Evolutionary conservation across 2,329 filamentous ascomycete species (phyloP), one percentile per base, ranked within the genome.

Genomic region (Bipolaris victoriae): DNA sequence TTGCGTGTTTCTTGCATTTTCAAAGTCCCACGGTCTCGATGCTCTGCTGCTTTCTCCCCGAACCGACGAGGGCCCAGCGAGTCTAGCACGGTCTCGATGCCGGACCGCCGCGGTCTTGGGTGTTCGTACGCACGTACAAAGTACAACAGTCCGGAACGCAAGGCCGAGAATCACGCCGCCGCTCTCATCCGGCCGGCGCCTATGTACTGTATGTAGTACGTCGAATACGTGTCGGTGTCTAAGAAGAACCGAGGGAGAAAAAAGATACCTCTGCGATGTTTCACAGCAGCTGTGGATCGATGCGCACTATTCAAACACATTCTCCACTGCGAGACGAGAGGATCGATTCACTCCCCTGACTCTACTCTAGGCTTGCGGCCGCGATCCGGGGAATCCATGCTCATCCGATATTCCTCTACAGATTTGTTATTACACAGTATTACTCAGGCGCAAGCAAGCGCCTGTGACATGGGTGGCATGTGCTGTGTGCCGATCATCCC

Each of bases 341-440:
- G n/a, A n/a, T 43, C 13, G 20, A 31, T 31, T 31, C 1, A 13
- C 29, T 10, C 29, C 29, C 29, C 10, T 31, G 29, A 13, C 29
- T 31, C 10, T 31, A 2, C 29, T 31, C 2, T 29, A 51, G 54
- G 55, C 47, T 47, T 52, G 29, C 29, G 44, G 29, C 44, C 18
- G 20, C 24, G 49, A 58, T 29, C 47, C 43, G 50, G 58, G 48
- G 50, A 53, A 57, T 13, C 51, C 46, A 35, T 37, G 51, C 37
- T 26, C 20, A n/a, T n/a, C 18, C 37, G 31, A 26, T 47, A 26
- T 3, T 46, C 35, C 11, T 43, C 13, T 10, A 35, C 20, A 13
- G 18, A 18, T 11, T 48, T 39, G 15, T 45, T 9, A 26, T 22
- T 9, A 31, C 26, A 13, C 15, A 16, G n/a, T 43, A 37, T 7